Base-by-base conservation (phyloP, 495 filamentous ascomycete species). In the Cercophora newfieldiana region DNA sequence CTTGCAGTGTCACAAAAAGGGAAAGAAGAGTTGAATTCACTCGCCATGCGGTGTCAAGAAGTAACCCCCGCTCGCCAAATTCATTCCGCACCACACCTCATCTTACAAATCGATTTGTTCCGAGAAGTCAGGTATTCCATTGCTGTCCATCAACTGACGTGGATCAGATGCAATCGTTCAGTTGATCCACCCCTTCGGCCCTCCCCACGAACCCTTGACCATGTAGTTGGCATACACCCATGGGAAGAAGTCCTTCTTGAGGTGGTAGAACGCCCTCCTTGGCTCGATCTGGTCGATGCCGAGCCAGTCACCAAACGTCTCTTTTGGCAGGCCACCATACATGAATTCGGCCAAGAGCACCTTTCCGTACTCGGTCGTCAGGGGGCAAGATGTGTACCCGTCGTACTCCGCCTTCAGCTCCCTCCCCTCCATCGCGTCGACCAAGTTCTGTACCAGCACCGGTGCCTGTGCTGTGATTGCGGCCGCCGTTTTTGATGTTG, bases 161-260 rank as follows among this genome's bases (percentile, higher is more conserved):
- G 37, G 12, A 44, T 14, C 37, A 44, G 18, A 14, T 8, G 10
- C 37, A 44, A 4, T 16, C 37, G 37, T 44, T 28, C 60, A 71
- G 19, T 60, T 67, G 26, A 68, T 65, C 72, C 71, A 87, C 4
- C 86, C 86, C 72, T 85, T 86, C 7, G 86, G 83, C 28, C 86
- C 86, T 22, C 78, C 85, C 86, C 86, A 89, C n/a, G 78, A 83
- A 3, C 86, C 86, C 73, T 85, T 87, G 12, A 88, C 80, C 84
- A 87, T 85, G 8, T 77, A 80, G 16, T 83, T 77, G 19, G 77
- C 80, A 69, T 88, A 89, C 54, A 89, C 87, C 86, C 86, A 88
- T 0, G 87, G 87, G 80, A 91, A 91, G 69, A 91, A 87, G 69
- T 89, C 82, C 79, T 89, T 91, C 82, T 91, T 91, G 58, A 91